Percentiles rank a stretch among this genome's conserved stretches.
Conservation (phyloP, 352 stramenopile species). For the Globisporangium spiculum region DNA sequence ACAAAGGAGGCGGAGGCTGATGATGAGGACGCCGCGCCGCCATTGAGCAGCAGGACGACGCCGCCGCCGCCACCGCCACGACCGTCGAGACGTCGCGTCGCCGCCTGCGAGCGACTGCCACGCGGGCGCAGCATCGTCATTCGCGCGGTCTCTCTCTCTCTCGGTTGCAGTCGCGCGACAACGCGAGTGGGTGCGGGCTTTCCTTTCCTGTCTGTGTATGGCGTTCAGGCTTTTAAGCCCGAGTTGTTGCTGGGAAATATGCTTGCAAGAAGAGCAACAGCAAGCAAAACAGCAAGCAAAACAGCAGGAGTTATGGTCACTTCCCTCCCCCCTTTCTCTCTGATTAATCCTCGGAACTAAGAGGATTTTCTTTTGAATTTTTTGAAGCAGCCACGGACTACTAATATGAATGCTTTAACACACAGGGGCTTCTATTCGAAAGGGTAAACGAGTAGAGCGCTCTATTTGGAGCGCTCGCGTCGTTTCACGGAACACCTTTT, state of each 20-base stretch:
- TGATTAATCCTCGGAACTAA: constrained; percentile 18
- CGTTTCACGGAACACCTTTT: background rate
- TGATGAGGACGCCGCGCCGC: background rate
- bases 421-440: constrained; percentile 13
- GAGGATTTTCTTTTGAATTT: background rate
- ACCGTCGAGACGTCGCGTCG: background rate
- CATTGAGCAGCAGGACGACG: background rate
- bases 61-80: background rate
- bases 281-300: background rate
- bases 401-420: background rate
- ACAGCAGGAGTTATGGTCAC: background rate
- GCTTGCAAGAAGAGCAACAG: background rate
- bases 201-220: background rate
- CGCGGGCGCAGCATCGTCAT: constrained; percentile 2
- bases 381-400: background rate
- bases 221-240: background rate
- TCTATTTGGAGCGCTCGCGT: background rate
- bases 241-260: background rate
- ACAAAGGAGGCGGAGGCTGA: background rate
- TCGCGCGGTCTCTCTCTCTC: background rate
- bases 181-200: background rate
- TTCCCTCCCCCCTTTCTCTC: constrained; percentile 8
- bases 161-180: background rate
- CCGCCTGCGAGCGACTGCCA: constrained; percentile 1
- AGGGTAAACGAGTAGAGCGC: background rate